Conservation (phyloP, 495 filamentous ascomycete genomes). For the Neurospora africana region DNA sequence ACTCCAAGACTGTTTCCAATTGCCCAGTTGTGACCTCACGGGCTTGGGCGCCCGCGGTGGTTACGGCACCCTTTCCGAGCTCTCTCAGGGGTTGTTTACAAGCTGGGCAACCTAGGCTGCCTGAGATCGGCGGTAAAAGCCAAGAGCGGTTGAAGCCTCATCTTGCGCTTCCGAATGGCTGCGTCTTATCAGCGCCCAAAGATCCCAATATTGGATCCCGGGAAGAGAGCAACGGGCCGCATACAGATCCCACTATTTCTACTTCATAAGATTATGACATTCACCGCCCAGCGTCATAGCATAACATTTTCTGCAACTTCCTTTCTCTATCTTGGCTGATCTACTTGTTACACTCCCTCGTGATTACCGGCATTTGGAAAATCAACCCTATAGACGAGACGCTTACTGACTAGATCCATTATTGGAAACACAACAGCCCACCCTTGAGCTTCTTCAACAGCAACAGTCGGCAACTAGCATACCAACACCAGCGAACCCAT, state of each 20-base stretch:
- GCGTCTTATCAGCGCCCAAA: not conserved
- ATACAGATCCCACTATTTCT: not conserved
- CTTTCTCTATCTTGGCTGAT: not conserved
- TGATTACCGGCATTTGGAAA: not conserved
- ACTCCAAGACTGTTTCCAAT: not conserved
- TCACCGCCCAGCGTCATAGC: not conserved
- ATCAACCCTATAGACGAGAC: not conserved
- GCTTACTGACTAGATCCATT: not conserved
- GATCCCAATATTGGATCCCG: not conserved
- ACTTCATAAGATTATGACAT: not conserved
- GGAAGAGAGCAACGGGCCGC: not conserved
- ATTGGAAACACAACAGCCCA: constrained; percentile 4
- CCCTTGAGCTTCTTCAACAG: constrained; percentile 13
- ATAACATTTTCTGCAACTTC: not conserved
- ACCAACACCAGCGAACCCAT: constrained; percentile 8
- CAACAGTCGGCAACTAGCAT: not conserved
- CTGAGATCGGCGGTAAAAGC: not conserved
- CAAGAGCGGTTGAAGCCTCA: not conserved
- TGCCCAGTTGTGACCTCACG: not conserved
- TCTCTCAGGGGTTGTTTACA: not conserved
- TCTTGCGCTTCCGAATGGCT: not conserved
- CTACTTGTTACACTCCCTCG: not conserved
- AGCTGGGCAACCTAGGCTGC: not conserved
- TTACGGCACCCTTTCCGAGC: not conserved
- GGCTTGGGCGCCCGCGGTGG: not conserved